Percentiles rank a stretch among this genome's conserved stretches.
phyloP scores from a whole-genome alignment of 2,329 filamentous ascomycete species.

The Colletotrichum trifolii region DNA sequence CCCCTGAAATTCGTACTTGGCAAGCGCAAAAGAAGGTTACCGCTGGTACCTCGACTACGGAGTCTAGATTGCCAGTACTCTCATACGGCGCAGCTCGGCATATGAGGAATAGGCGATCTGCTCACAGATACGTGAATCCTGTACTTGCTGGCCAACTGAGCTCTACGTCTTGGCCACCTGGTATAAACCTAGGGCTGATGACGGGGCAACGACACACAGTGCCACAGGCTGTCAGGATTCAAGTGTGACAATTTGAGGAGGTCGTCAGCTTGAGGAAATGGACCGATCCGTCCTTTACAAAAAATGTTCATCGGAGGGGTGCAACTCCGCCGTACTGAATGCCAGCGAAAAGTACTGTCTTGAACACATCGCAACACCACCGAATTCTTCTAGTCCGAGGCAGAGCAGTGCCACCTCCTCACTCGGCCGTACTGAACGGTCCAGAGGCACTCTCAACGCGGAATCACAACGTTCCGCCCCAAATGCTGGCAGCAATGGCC shows the following conservation, averaged over 20 bases:
- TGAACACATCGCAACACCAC: not conserved
- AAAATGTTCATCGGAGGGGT: conserved; percentile 4
- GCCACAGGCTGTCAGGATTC: too few relatives aligned
- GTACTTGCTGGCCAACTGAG: too few relatives aligned
- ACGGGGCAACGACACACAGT: not conserved
- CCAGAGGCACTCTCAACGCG: too few relatives aligned
- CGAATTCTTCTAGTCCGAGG: not conserved
- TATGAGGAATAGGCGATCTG: too few relatives aligned
- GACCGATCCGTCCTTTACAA: not conserved
- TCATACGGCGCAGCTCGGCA: too few relatives aligned
- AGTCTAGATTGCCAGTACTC: not conserved
- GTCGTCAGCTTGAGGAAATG: conserved; percentile 8
- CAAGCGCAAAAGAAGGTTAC: not conserved
- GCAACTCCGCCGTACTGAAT: conserved; percentile 3
- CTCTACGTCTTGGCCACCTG: not conserved
- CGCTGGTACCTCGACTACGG: not conserved
- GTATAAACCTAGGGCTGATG: not conserved
- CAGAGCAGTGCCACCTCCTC: not conserved
- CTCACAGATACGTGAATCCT: too few relatives aligned
- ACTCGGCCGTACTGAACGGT: too few relatives aligned
- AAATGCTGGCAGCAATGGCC: too few relatives aligned
- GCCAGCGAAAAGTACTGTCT: not conserved
- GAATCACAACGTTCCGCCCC: too few relatives aligned
- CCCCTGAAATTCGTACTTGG: not conserved
- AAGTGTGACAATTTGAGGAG: not conserved